These are phyloP conservation scores for Setaria viridis DNA, from an alignment of 202 grass and related monocot species.

Conservation along the genomic window DNA sequence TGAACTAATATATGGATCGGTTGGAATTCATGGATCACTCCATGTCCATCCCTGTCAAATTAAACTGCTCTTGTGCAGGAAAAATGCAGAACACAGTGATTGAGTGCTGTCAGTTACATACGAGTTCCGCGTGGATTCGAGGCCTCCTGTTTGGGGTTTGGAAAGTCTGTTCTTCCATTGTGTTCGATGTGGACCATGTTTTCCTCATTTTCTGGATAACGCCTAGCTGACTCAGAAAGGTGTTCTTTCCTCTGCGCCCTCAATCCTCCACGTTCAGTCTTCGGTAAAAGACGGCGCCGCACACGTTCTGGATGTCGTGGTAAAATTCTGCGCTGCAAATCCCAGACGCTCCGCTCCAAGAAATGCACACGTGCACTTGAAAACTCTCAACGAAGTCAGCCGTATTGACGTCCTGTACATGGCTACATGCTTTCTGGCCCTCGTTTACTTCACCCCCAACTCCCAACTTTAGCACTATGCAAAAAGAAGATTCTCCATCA, in stretches of 20 bases:
- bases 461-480: no score
- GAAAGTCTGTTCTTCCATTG: background rate
- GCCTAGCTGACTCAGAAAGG: slow-evolving; percentile 9
- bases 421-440: no score
- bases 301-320: no score
- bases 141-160: background rate
- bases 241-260: background rate
- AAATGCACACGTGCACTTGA: background rate
- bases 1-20: no score
- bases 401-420: no score
- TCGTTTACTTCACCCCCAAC: no score
- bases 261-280: background rate
- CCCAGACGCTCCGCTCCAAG: background rate
- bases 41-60: no score
- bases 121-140: background rate
- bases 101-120: no score
- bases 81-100: no score
- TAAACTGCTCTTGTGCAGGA: no score
- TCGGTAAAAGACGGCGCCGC: background rate
- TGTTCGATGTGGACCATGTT: background rate
- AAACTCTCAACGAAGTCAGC: background rate
- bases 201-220: background rate
- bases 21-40: no score
- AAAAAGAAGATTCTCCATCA: no score
- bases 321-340: background rate